Base-by-base conservation (phyloP, 2,329 filamentous ascomycete genomes). In the Aspergillus ruber region DNA sequence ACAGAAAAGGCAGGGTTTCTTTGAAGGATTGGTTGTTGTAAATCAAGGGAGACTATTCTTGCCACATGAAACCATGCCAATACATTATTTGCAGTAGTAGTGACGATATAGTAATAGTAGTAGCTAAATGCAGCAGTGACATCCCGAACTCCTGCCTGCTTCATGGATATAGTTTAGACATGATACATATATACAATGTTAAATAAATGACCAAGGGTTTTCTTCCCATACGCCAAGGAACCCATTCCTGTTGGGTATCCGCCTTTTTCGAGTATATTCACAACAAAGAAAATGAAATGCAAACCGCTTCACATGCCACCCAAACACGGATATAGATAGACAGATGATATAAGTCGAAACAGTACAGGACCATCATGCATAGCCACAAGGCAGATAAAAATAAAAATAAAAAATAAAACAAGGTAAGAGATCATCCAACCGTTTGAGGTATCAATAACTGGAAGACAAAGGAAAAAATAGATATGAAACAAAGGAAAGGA, bases 391-490 rank as follows among this genome's bases (percentile, higher is more conserved):
- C 15, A 21, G 9, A 40, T 21, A 13, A 18, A 13, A 40, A 12
- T 20, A 17, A 20, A 20, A 12, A 40, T n/a, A n/a, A 6, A 39
- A 20, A 20, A 20, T 20, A 20, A 20, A 20, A 20, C 13, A 29
- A 39, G 25, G n/a, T 7, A 25, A 45, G 23, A 45, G 13, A 12
- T 15, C 29, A 32, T 27, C 42, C 25, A n/a, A 15, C 13, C 23
- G 27, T 32, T 32, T 8, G 27, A 20, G 20, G 17, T 38, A 41
- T 43, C 44, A 21, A 46, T 38, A 17, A 46, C 20, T 42, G 2
- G 21, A 46, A 50, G 13, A 36, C 29, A 45, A 42, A 42, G 50
- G 27, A 42, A 20, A 52, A 48, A 36, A 40, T 50, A 42, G 50
- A 41, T 35, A n/a, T 46, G 47, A 39, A 43, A 51, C 27, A 42